Evolutionary conservation across 2,329 filamentous ascomycete genomes (phyloP), one percentile per base, ranked within the genome.

Genomic region (Tolypocladium pustulatum): DNA sequence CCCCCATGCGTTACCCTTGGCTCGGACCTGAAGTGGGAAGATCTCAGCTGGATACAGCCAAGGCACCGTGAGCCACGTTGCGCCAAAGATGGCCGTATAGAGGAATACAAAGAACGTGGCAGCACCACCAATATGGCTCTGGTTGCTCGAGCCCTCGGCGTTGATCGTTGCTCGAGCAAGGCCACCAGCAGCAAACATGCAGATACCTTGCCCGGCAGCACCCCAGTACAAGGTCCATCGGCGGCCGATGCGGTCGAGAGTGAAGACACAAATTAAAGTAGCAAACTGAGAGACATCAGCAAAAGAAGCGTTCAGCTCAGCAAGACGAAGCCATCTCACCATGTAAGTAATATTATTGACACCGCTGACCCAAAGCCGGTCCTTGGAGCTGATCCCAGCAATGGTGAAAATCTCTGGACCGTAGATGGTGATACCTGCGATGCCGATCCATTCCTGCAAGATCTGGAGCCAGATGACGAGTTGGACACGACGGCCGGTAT

Each of bases 1-100:
- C 25, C 88, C 87, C 81, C 84, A 90, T 0, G 88, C 86, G 61
- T 90, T 91, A 7, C 88, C 88, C 64, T 87, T 86, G 1, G 88
- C 88, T 27, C 88, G 81, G 0, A 90, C 80, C 60, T 87, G 81
- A 0, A 90, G 72, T 0, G 88, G 87, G 65, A 89, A 91, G 58
- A 90, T 90, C 67, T 91, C 87, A 1, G 87, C 85, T 0, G 85
- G 85, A 58, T 88, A 88, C 0, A 88, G 71, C 82, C 83, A 76
- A 0, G 82, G 82, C 0, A 84, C 78, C 0, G 75, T 81, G 8
- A 81, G 64, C 78, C 78, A 81, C 0, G 73, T 76, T 0, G 75
- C 74, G 0, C 76, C 72, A 12, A 76, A 76, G 20, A 76, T 66
- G 1, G 67, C 69, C 0, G 71, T 77, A 70, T 66, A 80, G 32